Conservation (phyloP, 768 basidiomycete genomes). For the Phanerochaete sordida region DNA sequence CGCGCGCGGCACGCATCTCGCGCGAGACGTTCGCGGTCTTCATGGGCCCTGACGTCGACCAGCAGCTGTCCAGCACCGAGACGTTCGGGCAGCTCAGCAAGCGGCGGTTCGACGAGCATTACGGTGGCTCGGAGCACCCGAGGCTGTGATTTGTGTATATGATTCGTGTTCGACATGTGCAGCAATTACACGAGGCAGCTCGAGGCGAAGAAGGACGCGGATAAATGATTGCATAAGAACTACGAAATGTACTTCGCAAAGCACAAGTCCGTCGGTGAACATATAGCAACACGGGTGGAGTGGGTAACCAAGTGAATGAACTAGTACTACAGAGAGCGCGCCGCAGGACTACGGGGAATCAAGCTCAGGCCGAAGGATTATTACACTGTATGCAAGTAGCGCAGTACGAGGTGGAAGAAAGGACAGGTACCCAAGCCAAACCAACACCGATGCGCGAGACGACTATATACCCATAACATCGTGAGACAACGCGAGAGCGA, state of each 20-base stretch:
- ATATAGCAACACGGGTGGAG: neutral
- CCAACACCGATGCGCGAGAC: neutral
- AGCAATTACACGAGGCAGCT: no score
- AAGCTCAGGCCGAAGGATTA: neutral
- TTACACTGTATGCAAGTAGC: neutral
- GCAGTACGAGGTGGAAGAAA: neutral
- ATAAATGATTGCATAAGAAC: neutral
- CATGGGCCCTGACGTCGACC: conserved; percentile 85
- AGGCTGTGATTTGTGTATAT: no score
- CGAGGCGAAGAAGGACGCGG: neutral
- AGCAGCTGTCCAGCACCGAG: conserved; percentile 60
- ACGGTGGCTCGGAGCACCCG: no score
- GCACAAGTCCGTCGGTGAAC: neutral
- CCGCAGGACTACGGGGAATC: neutral
- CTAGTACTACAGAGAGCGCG: neutral
- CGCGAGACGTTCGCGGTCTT: conserved; percentile 90
- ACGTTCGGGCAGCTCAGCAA: conserved; percentile 93
- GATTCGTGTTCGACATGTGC: no score
- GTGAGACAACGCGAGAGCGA: conserved; percentile 9
- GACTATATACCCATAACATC: conserved; percentile 12
- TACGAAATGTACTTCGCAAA: no score
- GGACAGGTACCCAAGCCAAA: neutral
- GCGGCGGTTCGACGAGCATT: conserved; percentile 66
- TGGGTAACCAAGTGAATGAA: neutral
- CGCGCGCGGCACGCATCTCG: conserved; percentile 47